These are phyloP conservation scores for Ceratocystis variospora DNA, from an alignment of 2,329 filamentous ascomycete species.

Conservation along the genomic window DNA sequence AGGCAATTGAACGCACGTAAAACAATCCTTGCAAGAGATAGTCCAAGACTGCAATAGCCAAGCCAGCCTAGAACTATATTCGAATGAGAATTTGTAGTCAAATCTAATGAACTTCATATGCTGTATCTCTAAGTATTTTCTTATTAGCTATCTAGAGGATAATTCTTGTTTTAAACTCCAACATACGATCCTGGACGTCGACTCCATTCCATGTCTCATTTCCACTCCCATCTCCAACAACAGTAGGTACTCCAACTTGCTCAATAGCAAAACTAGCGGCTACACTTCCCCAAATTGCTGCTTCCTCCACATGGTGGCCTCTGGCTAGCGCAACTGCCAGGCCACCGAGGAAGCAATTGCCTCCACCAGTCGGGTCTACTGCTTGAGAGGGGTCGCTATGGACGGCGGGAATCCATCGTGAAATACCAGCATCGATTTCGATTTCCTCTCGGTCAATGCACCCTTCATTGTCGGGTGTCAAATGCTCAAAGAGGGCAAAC, in stretches of 20 bases:
- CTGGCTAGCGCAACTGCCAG: slow-evolving; percentile 45
- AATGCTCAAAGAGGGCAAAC: slow-evolving; percentile 45
- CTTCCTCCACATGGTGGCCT: slow-evolving; percentile 49
- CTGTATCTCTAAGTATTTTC: background rate
- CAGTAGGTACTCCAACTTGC: slow-evolving; percentile 67
- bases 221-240: slow-evolving; percentile 34
- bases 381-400: slow-evolving; percentile 45
- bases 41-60: background rate
- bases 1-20: background rate
- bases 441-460: slow-evolving; percentile 43
- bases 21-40: background rate
- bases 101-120: background rate
- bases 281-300: slow-evolving; percentile 63
- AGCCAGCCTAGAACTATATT: background rate
- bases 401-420: slow-evolving; percentile 67
- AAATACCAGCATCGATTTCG: slow-evolving; percentile 49
- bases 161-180: slow-evolving; percentile 30
- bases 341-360: slow-evolving; percentile 72
- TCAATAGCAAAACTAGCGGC: slow-evolving; percentile 90
- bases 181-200: slow-evolving; percentile 38
- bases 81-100: background rate
- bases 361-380: slow-evolving; percentile 86
- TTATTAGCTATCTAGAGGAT: background rate
- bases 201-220: slow-evolving; percentile 50
- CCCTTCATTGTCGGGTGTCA: slow-evolving; percentile 41